These are phyloP conservation scores for Camelina hispida DNA, from an alignment of 345 rosid genomes.

Conservation along the genomic window DNA sequence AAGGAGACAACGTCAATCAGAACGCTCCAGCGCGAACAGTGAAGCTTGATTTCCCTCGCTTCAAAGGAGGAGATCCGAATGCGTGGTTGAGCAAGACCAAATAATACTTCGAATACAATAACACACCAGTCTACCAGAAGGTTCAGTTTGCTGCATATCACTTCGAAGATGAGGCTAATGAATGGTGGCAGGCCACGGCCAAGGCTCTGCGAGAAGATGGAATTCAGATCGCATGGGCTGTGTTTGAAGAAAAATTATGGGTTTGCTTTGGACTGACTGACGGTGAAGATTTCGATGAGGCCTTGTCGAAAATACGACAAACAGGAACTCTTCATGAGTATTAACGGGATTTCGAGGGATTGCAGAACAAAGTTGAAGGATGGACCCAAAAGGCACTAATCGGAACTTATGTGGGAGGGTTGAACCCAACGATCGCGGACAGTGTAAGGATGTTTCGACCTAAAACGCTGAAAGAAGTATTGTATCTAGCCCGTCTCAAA, in stretches of 20 bases:
- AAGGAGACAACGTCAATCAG: too few species aligned
- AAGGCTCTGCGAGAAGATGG: not conserved
- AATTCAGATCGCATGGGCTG: not conserved
- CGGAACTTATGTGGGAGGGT: too few species aligned
- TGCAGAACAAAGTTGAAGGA: not conserved
- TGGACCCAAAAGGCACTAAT: not conserved
- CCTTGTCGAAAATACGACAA: not conserved
- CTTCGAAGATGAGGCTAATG: not conserved
- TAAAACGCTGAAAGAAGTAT: too few species aligned
- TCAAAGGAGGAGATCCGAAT: not conserved
- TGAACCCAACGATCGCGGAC: too few species aligned
- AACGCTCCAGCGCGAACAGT: too few species aligned
- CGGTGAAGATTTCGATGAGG: not conserved
- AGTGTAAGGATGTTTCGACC: too few species aligned
- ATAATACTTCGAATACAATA: not conserved
- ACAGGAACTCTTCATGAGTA: not conserved
- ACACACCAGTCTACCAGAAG: not conserved
- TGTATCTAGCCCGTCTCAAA: too few species aligned
- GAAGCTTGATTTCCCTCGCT: constrained; percentile 7
- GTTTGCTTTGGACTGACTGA: not conserved
- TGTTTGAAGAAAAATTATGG: not conserved
- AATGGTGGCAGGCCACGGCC: not conserved
- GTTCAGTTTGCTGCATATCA: not conserved
- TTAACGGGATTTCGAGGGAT: not conserved
- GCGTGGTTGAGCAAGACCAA: not conserved